Evolutionary conservation across 768 basidiomycete species (phyloP).

Genomic region (Russula ochroleuca): DNA sequence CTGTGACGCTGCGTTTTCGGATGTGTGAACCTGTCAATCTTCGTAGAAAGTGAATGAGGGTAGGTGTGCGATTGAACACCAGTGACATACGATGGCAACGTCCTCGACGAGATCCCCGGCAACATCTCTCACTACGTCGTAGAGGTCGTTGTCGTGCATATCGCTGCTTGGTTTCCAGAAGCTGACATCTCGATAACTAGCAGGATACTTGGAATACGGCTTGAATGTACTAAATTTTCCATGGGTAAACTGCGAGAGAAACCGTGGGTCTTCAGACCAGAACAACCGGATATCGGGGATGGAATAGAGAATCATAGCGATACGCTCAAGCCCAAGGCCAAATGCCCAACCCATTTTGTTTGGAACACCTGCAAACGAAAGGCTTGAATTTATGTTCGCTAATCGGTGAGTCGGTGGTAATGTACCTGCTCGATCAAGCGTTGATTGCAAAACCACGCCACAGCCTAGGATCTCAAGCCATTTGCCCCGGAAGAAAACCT

Average conservation of each 20-base stretch:
- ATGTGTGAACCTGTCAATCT: constrained; percentile 92
- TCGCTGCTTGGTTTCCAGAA: constrained; percentile 71
- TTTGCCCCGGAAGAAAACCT: constrained; percentile 92
- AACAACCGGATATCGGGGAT: constrained; percentile 98
- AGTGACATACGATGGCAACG: constrained; percentile 65
- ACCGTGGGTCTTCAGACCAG: constrained; percentile 88
- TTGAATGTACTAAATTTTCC: constrained; percentile 79
- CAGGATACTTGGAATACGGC: constrained; percentile 89
- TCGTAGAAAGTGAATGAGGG: constrained; percentile 19
- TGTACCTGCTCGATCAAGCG: constrained; percentile 82
- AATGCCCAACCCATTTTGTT: constrained; percentile 97
- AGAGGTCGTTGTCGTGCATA: constrained; percentile 95
- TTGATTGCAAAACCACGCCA: constrained; percentile 87
- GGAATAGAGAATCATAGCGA: constrained; percentile 95
- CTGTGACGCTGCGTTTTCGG: constrained; percentile 80
- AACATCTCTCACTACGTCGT: constrained; percentile 87
- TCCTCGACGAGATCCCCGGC: constrained; percentile 92
- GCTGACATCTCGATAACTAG: constrained; percentile 90
- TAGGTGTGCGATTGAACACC: neutral
- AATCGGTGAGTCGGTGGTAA: constrained; percentile 21
- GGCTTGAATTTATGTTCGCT: neutral
- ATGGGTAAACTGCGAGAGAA: constrained; percentile 77
- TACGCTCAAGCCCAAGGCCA: constrained; percentile 93
- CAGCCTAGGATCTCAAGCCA: constrained; percentile 97
- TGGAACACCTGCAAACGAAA: constrained; percentile 50